Percentiles rank a stretch among this genome's conserved stretches.
phyloP scores from a whole-genome alignment of 768 basidiomycete genomes.

The Sistotremastrum niveocremeum region DNA sequence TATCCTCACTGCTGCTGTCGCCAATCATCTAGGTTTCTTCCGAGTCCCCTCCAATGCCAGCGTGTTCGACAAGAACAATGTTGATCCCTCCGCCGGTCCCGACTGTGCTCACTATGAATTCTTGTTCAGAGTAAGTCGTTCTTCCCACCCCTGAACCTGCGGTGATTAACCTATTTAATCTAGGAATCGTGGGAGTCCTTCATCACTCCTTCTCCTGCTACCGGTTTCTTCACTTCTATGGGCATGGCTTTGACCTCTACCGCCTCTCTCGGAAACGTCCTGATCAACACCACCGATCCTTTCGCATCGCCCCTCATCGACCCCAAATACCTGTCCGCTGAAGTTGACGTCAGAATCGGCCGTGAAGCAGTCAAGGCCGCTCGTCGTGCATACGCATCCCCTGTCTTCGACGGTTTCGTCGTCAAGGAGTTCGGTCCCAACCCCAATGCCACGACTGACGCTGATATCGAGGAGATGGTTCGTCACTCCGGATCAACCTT shows the following conservation, averaged over 20 bases:
- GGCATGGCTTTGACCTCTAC: conserved; percentile 8
- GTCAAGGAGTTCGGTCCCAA: neutral
- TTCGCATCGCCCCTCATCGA: conserved; percentile 15
- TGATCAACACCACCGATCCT: conserved; percentile 11
- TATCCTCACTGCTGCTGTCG: neutral
- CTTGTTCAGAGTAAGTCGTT: conserved; percentile 3
- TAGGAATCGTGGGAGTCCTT: neutral
- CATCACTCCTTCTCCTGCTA: conserved; percentile 4
- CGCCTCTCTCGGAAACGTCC: conserved; percentile 14
- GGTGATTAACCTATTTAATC: neutral
- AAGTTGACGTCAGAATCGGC: conserved; percentile 17
- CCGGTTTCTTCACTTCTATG: conserved; percentile 11
- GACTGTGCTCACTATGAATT: conserved; percentile 7
- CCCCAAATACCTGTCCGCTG: conserved; percentile 13
- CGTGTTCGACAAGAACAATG: neutral
- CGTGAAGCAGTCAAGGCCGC: conserved; percentile 7
- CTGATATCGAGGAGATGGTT: conserved; percentile 8
- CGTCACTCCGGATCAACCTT: conserved; percentile 7
- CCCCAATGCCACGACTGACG: conserved; percentile 13
- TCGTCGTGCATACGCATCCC: conserved; percentile 4
- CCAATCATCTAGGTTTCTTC: conserved; percentile 2
- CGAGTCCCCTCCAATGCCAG: conserved; percentile 5
- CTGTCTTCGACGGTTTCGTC: conserved; percentile 1
- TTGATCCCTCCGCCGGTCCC: conserved; percentile 9
- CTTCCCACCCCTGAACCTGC: neutral